Conservation (phyloP, 2,329 filamentous ascomycete species). For the Colletotrichum sp. region DNA sequence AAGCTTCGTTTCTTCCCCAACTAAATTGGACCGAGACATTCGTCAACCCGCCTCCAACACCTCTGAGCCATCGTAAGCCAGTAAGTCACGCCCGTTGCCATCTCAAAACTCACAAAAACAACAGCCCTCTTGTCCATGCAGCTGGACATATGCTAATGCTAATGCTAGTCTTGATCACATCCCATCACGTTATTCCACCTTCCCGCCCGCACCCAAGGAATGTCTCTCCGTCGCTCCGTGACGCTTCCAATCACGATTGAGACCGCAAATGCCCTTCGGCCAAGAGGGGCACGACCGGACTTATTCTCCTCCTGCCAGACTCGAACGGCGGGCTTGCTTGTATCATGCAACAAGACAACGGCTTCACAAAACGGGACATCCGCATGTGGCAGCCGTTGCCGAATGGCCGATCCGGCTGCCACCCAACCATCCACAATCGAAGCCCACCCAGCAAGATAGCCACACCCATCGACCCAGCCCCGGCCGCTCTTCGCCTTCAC, state of each 20-base stretch:
- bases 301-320: neutral
- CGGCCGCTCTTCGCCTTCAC: neutral
- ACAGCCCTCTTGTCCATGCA: neutral
- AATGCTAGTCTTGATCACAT: neutral
- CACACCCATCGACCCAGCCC: neutral
- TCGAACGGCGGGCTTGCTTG: neutral
- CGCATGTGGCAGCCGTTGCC: constrained; percentile 8
- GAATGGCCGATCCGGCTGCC: constrained; percentile 16
- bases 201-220: constrained; percentile 1
- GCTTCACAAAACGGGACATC: constrained; percentile 3
- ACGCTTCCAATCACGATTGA: neutral
- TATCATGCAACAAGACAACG: neutral
- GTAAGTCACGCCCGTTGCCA: neutral
- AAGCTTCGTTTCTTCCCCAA: neutral
- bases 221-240: constrained; percentile 16
- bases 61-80: neutral
- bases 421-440: neutral
- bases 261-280: neutral
- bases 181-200: constrained; percentile 1
- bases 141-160: neutral
- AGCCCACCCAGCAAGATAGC: neutral
- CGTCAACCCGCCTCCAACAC: neutral
- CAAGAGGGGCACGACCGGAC: neutral
- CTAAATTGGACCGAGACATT: constrained; percentile 12
- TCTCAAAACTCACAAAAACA: constrained; percentile 1